phyloP scores from a whole-genome alignment of 352 stramenopile species.

The Phytophthora boehmeriae region DNA sequence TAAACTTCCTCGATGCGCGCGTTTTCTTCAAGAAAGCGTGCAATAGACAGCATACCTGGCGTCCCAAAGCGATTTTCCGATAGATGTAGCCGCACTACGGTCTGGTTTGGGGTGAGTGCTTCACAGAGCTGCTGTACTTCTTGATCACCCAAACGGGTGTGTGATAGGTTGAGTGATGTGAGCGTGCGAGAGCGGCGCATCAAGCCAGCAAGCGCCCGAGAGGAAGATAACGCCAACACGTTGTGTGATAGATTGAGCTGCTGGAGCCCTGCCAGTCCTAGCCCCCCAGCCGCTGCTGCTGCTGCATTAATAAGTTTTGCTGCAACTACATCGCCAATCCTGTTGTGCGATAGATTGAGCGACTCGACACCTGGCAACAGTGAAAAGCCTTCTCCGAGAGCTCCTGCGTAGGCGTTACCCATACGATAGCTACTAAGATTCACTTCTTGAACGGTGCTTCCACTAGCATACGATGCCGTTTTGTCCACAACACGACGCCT shows the following conservation, averaged over 20 bases:
- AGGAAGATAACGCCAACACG: conserved; percentile 40
- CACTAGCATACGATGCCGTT: conserved; percentile 41
- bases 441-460: conserved; percentile 59
- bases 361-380: conserved; percentile 68
- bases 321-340: conserved; percentile 65
- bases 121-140: conserved; percentile 77
- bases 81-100: conserved; percentile 64
- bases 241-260: conserved; percentile 78
- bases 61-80: conserved; percentile 76
- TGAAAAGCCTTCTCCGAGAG: conserved; percentile 66
- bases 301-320: conserved; percentile 55
- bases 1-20: conserved; percentile 81
- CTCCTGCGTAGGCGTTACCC: conserved; percentile 60
- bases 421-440: conserved; percentile 78
- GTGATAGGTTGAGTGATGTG: conserved; percentile 65
- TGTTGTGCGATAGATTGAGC: conserved; percentile 76
- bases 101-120: conserved; percentile 74
- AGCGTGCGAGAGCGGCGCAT: conserved; percentile 55
- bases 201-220: conserved; percentile 45
- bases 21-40: conserved; percentile 77
- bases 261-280: conserved; percentile 39
- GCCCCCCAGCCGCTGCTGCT: conserved; percentile 6
- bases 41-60: conserved; percentile 64
- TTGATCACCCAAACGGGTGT: conserved; percentile 65
- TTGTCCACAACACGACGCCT: conserved; percentile 58